phyloP scores from a whole-genome alignment of 2,329 filamentous ascomycete genomes.

The Fusarium sp. region DNA sequence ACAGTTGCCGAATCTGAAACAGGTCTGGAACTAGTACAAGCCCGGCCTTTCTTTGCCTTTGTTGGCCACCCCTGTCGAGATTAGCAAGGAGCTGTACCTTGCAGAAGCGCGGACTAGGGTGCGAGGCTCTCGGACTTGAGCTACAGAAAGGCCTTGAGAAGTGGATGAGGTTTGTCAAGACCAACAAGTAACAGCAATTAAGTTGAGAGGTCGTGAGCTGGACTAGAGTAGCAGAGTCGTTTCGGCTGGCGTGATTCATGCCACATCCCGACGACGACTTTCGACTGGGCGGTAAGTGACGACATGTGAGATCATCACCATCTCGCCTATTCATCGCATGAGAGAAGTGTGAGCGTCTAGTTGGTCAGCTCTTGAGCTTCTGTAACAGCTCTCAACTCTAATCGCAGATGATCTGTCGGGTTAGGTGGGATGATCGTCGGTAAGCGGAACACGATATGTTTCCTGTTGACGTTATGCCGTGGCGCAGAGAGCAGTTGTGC shows the following conservation, averaged over 20 bases:
- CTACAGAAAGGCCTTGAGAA: background rate
- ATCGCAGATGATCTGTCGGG: conserved; percentile 15
- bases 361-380: conserved; percentile 19
- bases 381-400: conserved; percentile 32
- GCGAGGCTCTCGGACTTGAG: conserved; percentile 14
- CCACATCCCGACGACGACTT: background rate
- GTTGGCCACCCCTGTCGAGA: conserved; percentile 21
- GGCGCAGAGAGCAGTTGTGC: conserved; percentile 21
- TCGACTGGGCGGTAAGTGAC: conserved; percentile 2
- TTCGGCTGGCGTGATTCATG: conserved; percentile 6
- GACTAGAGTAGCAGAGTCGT: conserved; percentile 4
- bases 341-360: conserved; percentile 8
- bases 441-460: conserved; percentile 35
- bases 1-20: conserved; percentile 35
- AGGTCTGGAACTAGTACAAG: conserved; percentile 32
- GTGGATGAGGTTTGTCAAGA: conserved; percentile 11
- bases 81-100: conserved; percentile 37
- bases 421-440: conserved; percentile 30
- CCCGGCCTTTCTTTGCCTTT: conserved; percentile 7
- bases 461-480: conserved; percentile 30
- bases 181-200: background rate
- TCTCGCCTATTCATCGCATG: conserved; percentile 7
- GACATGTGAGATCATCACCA: conserved; percentile 8
- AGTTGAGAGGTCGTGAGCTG: background rate
- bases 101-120: conserved; percentile 29